Conservation (phyloP, 208 protist species). For the Acanthamoeba healyi region DNA sequence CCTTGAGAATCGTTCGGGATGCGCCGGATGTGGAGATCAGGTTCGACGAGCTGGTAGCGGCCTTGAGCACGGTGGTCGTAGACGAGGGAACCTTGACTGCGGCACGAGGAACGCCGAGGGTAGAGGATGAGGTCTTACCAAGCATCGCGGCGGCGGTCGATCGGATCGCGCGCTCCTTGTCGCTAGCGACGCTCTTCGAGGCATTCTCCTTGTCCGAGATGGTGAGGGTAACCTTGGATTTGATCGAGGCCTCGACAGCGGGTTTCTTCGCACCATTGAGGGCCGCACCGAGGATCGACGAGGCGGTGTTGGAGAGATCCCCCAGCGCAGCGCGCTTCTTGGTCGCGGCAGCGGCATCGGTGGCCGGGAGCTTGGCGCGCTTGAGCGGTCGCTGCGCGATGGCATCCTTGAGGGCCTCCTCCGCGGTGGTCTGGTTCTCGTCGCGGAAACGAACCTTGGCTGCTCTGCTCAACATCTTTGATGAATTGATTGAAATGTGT, state of each 20-base stretch:
- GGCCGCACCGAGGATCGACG: background rate
- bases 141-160: background rate
- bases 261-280: slow-evolving; percentile 25
- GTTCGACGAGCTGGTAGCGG: background rate
- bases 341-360: background rate
- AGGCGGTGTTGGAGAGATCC: slow-evolving; percentile 28
- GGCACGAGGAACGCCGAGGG: background rate
- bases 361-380: slow-evolving; percentile 37
- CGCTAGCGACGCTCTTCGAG: background rate
- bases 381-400: background rate
- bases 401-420: slow-evolving; percentile 32
- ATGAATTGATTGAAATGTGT: background rate
- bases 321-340: slow-evolving; percentile 55
- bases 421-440: slow-evolving; percentile 47
- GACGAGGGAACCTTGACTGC: background rate
- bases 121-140: slow-evolving; percentile 13
- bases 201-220: slow-evolving; percentile 44
- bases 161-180: slow-evolving; percentile 24
- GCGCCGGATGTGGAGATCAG: background rate
- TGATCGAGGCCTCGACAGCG: background rate
- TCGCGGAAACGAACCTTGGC: slow-evolving; percentile 40
- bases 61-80: background rate
- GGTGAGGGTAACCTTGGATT: slow-evolving; percentile 11
- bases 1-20: slow-evolving; percentile 21
- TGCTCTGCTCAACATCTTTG: slow-evolving; percentile 49